phyloP scores from a whole-genome alignment of 768 basidiomycete genomes.

The Multifurca ochricompacta region DNA sequence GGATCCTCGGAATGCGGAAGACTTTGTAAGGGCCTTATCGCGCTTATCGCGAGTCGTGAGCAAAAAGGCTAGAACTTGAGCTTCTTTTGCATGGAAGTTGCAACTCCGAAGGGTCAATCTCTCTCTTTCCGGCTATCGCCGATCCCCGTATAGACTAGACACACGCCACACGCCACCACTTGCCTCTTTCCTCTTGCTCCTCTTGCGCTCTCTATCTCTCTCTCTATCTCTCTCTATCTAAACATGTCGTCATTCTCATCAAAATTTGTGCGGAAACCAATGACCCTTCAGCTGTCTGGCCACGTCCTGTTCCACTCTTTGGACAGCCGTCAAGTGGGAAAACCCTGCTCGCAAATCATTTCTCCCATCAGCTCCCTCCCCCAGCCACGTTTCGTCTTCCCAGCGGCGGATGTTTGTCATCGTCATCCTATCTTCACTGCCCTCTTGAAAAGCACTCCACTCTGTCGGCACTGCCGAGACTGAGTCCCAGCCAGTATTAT shows the following conservation, averaged over 20 bases:
- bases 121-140: not conserved
- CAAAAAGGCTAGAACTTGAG: constrained; percentile 1
- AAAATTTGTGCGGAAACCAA: constrained; percentile 59
- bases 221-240: too few species aligned
- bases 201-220: too few species aligned
- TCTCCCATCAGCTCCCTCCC: not conserved
- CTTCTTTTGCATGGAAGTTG: not conserved
- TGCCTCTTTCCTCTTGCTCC: too few species aligned
- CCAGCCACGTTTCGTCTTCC: constrained; percentile 2
- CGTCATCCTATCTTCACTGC: not conserved
- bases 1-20: not conserved
- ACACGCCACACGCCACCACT: too few species aligned
- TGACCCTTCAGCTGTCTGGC: constrained; percentile 48
- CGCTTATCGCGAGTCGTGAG: not conserved
- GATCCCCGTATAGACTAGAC: too few species aligned
- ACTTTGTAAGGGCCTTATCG: not conserved
- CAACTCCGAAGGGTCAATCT: not conserved
- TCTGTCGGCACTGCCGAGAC: not conserved
- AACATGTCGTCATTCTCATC: constrained; percentile 21
- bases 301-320: constrained; percentile 54
- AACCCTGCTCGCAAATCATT: not conserved
- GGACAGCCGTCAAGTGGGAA: constrained; percentile 25
- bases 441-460: not conserved
- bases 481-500: not conserved
- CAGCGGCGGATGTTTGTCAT: constrained; percentile 6